A percentile compares a stretch with the other conserved stretches of the same genome.
Conservation (phyloP, 2,329 filamentous ascomycete genomes). For the Cadophora luteo-olivacea region DNA sequence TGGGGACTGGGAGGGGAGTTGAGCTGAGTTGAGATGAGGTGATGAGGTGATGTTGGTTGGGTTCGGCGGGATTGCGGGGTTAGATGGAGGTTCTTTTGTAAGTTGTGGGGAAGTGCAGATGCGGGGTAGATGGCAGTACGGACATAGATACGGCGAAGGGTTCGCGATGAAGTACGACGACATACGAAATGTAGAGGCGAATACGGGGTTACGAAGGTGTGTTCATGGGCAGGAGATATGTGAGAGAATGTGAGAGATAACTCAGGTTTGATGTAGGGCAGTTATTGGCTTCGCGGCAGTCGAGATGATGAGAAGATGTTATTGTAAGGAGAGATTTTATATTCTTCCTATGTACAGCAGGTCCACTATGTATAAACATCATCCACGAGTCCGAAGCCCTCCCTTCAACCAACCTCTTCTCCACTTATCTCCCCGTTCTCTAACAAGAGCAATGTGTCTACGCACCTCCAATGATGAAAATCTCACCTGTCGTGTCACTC, state of each 20-base stretch:
- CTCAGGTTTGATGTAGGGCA: too few species aligned
- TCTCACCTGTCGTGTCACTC: conserved; percentile 31
- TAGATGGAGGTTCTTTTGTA: neutral
- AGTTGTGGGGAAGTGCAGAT: neutral
- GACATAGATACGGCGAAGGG: neutral
- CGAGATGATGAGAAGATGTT: too few species aligned
- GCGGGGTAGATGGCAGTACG: neutral
- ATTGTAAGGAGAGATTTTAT: neutral
- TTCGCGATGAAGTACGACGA: too few species aligned
- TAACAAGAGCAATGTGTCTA: neutral
- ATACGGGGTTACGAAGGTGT: too few species aligned
- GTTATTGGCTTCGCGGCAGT: too few species aligned
- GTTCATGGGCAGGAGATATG: too few species aligned
- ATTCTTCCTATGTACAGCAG: neutral
- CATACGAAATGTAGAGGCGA: too few species aligned
- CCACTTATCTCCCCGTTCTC: neutral
- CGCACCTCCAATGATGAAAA: conserved; percentile 25
- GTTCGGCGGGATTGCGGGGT: neutral
- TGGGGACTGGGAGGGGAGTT: too few species aligned
- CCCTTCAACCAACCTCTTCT: neutral
- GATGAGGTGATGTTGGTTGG: neutral
- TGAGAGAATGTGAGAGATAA: too few species aligned
- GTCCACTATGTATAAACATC: neutral
- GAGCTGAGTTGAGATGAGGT: neutral
- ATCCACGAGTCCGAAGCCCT: neutral